Evolutionary conservation across 768 basidiomycete genomes (phyloP), one percentile per base, ranked within the genome.

Genomic region (Hemileccinum impolitum): DNA sequence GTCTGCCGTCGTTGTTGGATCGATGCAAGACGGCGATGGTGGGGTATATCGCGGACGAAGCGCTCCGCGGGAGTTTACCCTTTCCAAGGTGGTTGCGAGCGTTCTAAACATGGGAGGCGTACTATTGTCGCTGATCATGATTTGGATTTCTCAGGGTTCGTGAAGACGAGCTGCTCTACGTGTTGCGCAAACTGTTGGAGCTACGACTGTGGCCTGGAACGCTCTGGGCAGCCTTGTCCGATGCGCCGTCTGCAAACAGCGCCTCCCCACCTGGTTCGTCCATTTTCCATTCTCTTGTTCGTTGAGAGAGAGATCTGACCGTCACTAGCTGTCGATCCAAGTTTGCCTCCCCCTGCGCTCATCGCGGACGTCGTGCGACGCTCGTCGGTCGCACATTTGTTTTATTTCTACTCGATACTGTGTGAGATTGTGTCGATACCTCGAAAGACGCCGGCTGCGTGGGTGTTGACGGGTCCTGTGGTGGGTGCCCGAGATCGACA

Each of bases 91-190:
- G 44, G 54, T 68, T 41, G 23, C 23, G 6, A 23, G 23, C 3
- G 23, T 23, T 23, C 23, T 23, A 3, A 23, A 23, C 23, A 23
- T 23, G 23, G 6, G 28, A 8, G 28, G 2, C 28, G 11, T 12
- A 28, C 26, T 28, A 44, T 9, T 6, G 23, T 23, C 3, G 9
- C 23, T 49, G 6, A 49, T 39, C 42, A 39, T 31, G 32, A 40
- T 26, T 39, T 1, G 28, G 37, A 26, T 44, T 2, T 31, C 5
- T 35, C 17, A 94, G 94, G 47, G 80, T 82, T 1, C 78, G 91
- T 21, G 93, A 97, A 66, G 92, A 95, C 57, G 95, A 97, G 58
- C 62, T 98, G 13, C 64, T 94, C 2, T 95, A 94, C 61, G 78
- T 93, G 23, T 69, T 97, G 12, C 80, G 80, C 36, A 89, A 90